Conservation (phyloP, 768 basidiomycete species). For the Coprinopsis sp. region DNA sequence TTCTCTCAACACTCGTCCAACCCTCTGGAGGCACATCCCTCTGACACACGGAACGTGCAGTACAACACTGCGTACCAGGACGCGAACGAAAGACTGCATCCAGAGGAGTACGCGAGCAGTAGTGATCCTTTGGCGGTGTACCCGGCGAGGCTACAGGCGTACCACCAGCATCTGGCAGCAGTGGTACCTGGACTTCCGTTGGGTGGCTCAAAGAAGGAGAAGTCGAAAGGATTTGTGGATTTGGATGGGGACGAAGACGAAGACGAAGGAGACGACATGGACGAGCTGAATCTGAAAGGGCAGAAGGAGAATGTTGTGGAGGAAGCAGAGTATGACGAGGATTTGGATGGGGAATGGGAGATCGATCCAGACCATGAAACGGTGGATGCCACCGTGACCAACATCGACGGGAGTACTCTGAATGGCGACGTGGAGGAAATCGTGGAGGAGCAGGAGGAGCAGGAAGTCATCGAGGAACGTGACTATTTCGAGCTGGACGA, state of each 20-base stretch:
- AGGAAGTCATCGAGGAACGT: constrained; percentile 23
- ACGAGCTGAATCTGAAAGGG: constrained; percentile 8
- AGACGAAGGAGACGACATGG: constrained; percentile 8
- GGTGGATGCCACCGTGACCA: too few relatives aligned
- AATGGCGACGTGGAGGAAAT: constrained; percentile 22
- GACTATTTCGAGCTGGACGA: constrained; percentile 25
- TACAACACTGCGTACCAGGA: constrained; percentile 13
- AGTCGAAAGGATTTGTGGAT: not conserved
- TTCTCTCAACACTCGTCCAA: constrained; percentile 31
- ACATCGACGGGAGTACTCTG: constrained; percentile 19
- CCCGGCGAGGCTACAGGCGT: constrained; percentile 27
- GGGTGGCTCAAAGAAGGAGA: constrained; percentile 27
- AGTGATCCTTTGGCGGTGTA: not conserved
- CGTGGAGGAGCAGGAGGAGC: constrained; percentile 22
- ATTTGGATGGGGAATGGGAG: constrained; percentile 12
- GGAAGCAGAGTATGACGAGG: constrained; percentile 15
- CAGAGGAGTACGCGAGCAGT: not conserved
- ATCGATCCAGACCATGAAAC: constrained; percentile 20
- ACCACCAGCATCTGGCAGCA: constrained; percentile 47
- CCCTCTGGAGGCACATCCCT: constrained; percentile 23
- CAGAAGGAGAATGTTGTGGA: constrained; percentile 7
- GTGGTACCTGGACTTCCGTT: constrained; percentile 31
- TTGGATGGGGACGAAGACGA: constrained; percentile 7
- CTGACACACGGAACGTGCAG: constrained; percentile 17
- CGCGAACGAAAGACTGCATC: constrained; percentile 1